Base-by-base conservation (phyloP, 306 rosid genomes). In the Inga oerstediana region DNA sequence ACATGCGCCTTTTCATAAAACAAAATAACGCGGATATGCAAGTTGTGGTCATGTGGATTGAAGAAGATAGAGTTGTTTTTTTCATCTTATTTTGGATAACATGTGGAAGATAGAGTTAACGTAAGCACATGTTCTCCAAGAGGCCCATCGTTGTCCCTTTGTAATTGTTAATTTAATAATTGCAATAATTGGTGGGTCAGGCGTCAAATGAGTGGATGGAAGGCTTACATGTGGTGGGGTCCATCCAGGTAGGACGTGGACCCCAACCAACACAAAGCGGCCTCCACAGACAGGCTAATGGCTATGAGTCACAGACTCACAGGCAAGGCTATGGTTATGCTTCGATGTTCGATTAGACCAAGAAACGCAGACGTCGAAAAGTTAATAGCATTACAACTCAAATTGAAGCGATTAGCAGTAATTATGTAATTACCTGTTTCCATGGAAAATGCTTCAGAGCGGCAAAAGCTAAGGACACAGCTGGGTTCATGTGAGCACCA, bases 401-500 rank as follows among this genome's bases (percentile, higher is more conserved):
- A 32, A 66, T 13, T 66, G 2, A 8, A 6, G 22, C 19, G 11
- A 56, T 56, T 56, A 0, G 37, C 20, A 19, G 20, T 44, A 6
- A 2, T 51, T 8, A 62, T 13, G 3, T 11, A 16, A 32, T 35
- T 30, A 90, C 98, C 95, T 89, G 93, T 80, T 86, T 92, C 98
- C 97, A 92, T 20, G 97, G 97, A 64, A 94, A 90, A 83, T 89
- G 95, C 11, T 75, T 37, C 9, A 85, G 70, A 6, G 92, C 77
- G 43, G 97, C 92, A 64, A 94, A 91, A 46, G 97, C 95, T 27
- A 94, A 66, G 77, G 98, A 93, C 39, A 94, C 97, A 0, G 95
- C 95, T 0, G 97, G 98, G 82, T 94, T 94, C 94, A 93, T 91
- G 75, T 94, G 98, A 6, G 97, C 97, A 0, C 97, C 95, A 4